Percentiles rank a stretch among this genome's conserved stretches.
These are phyloP conservation scores for Boletales sp. DNA, from an alignment of 768 basidiomycete genomes.

Conservation along the genomic window DNA sequence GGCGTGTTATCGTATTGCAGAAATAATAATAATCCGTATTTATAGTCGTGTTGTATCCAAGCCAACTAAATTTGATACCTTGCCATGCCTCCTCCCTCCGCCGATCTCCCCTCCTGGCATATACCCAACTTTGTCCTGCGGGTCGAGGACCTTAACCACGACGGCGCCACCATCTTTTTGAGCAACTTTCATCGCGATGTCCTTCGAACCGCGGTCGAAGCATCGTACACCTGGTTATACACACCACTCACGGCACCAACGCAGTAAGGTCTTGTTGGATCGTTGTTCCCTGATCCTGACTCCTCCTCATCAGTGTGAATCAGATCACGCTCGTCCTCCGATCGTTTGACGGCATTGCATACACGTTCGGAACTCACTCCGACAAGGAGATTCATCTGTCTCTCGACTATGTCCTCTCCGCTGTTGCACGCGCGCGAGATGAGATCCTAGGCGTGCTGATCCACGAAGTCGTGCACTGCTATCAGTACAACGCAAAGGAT, in stretches of 20 bases:
- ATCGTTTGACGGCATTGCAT: constrained; percentile 66
- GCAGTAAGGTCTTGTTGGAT: constrained; percentile 35
- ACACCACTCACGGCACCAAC: constrained; percentile 44
- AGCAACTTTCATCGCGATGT: constrained; percentile 40
- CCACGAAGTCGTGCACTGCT: constrained; percentile 80
- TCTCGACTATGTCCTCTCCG: constrained; percentile 55
- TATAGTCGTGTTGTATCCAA: neutral
- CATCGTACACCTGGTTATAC: constrained; percentile 41
- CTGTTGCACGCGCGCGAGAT: constrained; percentile 39
- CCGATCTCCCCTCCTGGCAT: constrained; percentile 39
- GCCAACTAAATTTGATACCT: neutral
- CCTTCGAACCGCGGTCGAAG: constrained; percentile 36
- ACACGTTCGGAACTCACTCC: constrained; percentile 52
- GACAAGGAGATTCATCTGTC: constrained; percentile 77
- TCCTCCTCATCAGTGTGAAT: constrained; percentile 39
- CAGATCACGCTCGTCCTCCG: constrained; percentile 57
- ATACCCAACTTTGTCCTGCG: constrained; percentile 54
- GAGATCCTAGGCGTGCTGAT: constrained; percentile 70
- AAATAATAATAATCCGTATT: constrained; percentile 1
- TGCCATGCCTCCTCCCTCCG: constrained; percentile 24
- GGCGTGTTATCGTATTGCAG: neutral
- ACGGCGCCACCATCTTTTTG: constrained; percentile 57
- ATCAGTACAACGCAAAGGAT: constrained; percentile 60
- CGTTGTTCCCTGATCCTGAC: constrained; percentile 4
- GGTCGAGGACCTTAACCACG: constrained; percentile 57